These are phyloP conservation scores for Phaffia rhodozyma DNA, from an alignment of 1,284 basidiomycete species.

Conservation along the genomic window DNA sequence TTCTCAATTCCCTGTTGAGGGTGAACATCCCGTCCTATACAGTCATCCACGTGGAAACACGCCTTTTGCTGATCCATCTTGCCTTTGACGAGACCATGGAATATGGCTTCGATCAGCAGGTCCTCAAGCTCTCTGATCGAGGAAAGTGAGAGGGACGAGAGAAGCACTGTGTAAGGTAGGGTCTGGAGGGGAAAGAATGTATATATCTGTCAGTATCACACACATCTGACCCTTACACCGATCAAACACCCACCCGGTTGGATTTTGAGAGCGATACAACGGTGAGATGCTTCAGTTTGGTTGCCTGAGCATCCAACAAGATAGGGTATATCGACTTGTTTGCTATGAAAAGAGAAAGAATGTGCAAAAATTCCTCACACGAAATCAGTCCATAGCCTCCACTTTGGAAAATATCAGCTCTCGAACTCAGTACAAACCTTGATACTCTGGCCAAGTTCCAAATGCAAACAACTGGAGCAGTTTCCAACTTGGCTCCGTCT, in stretches of 20 bases:
- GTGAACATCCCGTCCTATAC: slow-evolving; percentile 74
- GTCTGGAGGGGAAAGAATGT: slow-evolving; percentile 40
- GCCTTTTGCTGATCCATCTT: slow-evolving; percentile 82
- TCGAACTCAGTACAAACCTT: slow-evolving; percentile 29
- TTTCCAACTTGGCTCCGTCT: slow-evolving; percentile 47
- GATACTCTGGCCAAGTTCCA: slow-evolving; percentile 69
- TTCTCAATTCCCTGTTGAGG: slow-evolving; percentile 48
- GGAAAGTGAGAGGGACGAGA: slow-evolving; percentile 54
- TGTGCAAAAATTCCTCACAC: no score
- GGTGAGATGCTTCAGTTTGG: slow-evolving; percentile 83
- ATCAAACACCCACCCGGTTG: slow-evolving; percentile 48
- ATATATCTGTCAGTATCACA: neutral
- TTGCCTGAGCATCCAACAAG: slow-evolving; percentile 56
- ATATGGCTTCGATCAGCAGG: slow-evolving; percentile 88
- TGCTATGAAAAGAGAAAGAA: slow-evolving; percentile 37
- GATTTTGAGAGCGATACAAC: slow-evolving; percentile 66
- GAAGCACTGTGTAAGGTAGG: slow-evolving; percentile 56
- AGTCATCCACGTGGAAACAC: slow-evolving; percentile 78
- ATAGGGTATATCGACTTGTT: slow-evolving; percentile 53
- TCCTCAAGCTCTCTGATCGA: slow-evolving; percentile 80
- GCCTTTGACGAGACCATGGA: slow-evolving; percentile 72
- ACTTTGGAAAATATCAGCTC: neutral
- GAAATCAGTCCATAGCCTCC: neutral
- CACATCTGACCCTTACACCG: neutral
- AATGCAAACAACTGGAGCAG: slow-evolving; percentile 80